These are phyloP conservation scores for Calonectria hawksworthii DNA, from an alignment of 2,329 filamentous ascomycete genomes.

Conservation along the genomic window DNA sequence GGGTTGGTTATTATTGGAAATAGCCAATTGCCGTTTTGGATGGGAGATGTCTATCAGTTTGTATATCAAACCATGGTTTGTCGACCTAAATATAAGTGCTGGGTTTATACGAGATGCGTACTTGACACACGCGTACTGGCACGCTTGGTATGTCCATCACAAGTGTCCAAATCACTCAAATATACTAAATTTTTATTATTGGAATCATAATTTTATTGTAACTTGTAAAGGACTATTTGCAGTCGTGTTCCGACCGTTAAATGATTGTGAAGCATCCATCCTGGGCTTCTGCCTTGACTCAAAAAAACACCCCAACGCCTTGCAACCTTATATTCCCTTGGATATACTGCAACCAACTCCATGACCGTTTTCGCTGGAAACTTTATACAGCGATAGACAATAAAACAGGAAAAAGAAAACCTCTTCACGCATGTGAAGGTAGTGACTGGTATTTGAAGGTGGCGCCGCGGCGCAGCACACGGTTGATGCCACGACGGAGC, in stretches of 20 bases:
- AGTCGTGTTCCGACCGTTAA: background rate
- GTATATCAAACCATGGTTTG: background rate
- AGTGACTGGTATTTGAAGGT: slow-evolving; percentile 34
- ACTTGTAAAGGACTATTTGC: background rate
- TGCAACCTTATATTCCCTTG: background rate
- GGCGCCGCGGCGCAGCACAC: slow-evolving; percentile 24
- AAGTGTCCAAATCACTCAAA: background rate
- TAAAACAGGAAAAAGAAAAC: background rate
- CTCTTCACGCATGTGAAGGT: slow-evolving; percentile 18
- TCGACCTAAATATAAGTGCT: background rate
- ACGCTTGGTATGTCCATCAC: background rate
- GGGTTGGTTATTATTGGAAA: too few relatives aligned
- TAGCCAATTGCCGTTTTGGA: too few relatives aligned
- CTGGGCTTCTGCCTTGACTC: background rate
- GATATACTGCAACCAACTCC: background rate
- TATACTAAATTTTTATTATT: background rate
- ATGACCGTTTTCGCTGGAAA: background rate
- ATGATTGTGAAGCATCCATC: background rate
- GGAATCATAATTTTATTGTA: background rate
- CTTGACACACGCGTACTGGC: background rate
- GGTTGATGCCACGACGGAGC: slow-evolving; percentile 33
- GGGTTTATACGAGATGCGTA: background rate
- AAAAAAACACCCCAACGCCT: slow-evolving; percentile 1
- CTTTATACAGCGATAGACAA: background rate
- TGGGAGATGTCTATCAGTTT: background rate